phyloP scores from a whole-genome alignment of 192 early-diverging fungal species.

The Backusella liffmaniae region DNA sequence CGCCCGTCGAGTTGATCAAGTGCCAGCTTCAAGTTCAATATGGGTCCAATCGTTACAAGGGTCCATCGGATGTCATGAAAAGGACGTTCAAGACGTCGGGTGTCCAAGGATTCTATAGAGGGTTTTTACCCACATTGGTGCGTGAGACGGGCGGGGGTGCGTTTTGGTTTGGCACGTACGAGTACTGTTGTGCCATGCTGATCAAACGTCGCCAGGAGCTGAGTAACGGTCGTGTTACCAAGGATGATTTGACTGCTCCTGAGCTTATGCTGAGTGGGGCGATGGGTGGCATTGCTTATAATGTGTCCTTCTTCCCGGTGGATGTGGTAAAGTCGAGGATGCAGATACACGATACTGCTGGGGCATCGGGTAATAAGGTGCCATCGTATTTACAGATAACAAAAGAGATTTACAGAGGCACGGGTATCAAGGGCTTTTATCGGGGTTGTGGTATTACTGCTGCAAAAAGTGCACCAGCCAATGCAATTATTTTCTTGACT shows the following conservation, averaged over 20 bases:
- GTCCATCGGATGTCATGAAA: conserved; percentile 49
- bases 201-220: conserved; percentile 29
- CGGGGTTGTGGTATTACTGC: conserved; percentile 93
- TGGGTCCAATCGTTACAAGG: conserved; percentile 30
- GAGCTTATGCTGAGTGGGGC: conserved; percentile 89
- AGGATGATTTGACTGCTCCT: conserved; percentile 68
- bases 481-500: conserved; percentile 93
- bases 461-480: conserved; percentile 86
- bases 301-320: conserved; percentile 84
- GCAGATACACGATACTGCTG: conserved; percentile 58
- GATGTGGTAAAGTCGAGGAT: conserved; percentile 94
- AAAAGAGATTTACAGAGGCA: conserved; percentile 65
- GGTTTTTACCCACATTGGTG: conserved; percentile 80
- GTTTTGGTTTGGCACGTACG: conserved; percentile 97
- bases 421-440: conserved; percentile 87
- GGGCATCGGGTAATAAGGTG: conserved; percentile 48
- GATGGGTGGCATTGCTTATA: conserved; percentile 88
- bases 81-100: conserved; percentile 46
- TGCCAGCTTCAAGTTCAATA: conserved; percentile 95
- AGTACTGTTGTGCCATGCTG: conserved; percentile 63
- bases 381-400: conserved; percentile 62
- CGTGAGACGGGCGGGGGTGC: conserved; percentile 91
- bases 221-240: conserved; percentile 32
- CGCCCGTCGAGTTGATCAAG: conserved; percentile 95
- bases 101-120: conserved; percentile 69